These are phyloP conservation scores for Globisporangium lucens DNA, from an alignment of 352 stramenopile species.

Conservation along the genomic window DNA sequence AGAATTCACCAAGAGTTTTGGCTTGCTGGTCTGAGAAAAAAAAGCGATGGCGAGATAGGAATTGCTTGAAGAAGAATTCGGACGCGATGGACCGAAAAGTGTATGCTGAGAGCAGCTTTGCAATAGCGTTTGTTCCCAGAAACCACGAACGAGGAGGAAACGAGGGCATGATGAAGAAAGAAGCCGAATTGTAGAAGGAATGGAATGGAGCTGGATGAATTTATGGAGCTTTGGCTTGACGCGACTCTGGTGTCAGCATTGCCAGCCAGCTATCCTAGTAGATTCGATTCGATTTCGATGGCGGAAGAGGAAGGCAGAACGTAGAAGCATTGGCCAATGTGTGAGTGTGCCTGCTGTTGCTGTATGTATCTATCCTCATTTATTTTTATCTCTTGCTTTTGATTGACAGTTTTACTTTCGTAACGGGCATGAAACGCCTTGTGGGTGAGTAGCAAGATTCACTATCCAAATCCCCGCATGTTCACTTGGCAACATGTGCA, in stretches of 20 bases:
- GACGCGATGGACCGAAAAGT: not conserved
- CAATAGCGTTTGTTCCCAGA: not conserved
- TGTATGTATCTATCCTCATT: not conserved
- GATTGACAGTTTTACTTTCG: slow-evolving; percentile 7
- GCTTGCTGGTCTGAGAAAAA: slow-evolving; percentile 1
- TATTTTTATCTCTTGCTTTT: slow-evolving; percentile 3
- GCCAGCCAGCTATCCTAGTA: not conserved
- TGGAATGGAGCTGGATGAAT: not conserved
- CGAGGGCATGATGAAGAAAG: not conserved
- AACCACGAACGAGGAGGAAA: not conserved
- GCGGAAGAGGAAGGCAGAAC: not conserved
- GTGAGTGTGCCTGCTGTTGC: not conserved
- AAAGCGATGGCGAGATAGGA: not conserved
- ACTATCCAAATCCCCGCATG: not conserved
- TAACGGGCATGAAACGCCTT: slow-evolving; percentile 5
- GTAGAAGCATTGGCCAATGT: not conserved
- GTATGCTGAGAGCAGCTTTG: not conserved
- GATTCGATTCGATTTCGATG: not conserved
- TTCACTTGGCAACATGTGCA: not conserved
- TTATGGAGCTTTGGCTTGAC: not conserved
- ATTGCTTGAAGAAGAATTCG: slow-evolving; percentile 4
- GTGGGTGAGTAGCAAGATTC: not conserved
- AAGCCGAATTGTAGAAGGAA: not conserved
- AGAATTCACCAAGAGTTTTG: not conserved
- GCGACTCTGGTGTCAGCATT: not conserved